Evolutionary conservation across 305 asterid genomes (phyloP).

Genomic region (Caryopteris hybrid): DNA sequence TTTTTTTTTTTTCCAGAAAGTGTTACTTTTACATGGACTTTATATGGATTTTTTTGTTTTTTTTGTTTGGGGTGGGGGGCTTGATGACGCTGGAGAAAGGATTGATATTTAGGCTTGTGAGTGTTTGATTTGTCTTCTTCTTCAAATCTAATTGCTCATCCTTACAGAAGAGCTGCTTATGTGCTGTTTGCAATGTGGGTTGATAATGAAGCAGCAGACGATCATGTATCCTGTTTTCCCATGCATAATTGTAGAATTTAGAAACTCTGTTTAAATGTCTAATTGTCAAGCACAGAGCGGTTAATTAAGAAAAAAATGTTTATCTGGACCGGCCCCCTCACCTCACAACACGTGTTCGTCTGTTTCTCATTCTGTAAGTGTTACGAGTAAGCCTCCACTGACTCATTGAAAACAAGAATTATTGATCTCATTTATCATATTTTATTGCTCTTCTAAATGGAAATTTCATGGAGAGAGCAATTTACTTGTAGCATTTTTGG

Average conservation of each 20-base stretch:
- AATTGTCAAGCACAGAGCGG: not conserved
- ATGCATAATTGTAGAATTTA: not conserved
- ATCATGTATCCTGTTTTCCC: not conserved
- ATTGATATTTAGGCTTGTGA: not conserved
- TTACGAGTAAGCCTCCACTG: not conserved
- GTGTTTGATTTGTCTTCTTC: not conserved
- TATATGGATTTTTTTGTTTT: not conserved
- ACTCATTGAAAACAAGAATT: not conserved
- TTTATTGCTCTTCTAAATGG: not conserved
- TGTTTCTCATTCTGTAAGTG: not conserved
- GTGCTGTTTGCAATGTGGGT: not conserved
- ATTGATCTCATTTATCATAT: not conserved
- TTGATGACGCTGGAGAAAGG: not conserved
- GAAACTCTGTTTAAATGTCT: not conserved
- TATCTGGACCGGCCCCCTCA: not conserved
- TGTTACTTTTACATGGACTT: not conserved
- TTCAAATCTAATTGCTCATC: not conserved
- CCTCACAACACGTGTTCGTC: not conserved
- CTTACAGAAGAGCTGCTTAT: not conserved
- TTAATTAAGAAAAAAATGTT: not conserved
- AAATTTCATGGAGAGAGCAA: not conserved
- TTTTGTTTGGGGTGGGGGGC: not conserved
- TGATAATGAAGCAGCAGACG: not conserved
- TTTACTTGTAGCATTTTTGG: not conserved
- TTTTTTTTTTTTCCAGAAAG: not conserved